Evolutionary conservation across 768 basidiomycete genomes (phyloP), one percentile per base, ranked within the genome.

Genomic region (Pleurotus cornucopiae): DNA sequence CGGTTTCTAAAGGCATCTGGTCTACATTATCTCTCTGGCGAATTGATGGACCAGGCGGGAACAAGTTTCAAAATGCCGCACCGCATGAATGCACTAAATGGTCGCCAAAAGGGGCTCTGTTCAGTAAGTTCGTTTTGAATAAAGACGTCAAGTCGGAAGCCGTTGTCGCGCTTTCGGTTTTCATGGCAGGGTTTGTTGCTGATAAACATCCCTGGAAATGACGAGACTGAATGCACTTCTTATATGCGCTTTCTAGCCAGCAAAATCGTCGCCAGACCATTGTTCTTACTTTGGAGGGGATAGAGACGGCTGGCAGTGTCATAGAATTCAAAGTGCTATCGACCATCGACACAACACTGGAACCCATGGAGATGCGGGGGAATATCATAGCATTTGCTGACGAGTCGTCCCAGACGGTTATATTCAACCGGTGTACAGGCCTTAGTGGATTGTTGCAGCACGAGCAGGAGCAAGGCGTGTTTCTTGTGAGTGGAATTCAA

Each of bases 1-100:
- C 80, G 5, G 73, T 83, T 6, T 83, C 82, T 3, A 80, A 79
- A 57, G 74, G 76, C 5, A 78, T 88, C 49, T 88, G 86, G 86
- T 81, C 82, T 40, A 70, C 73, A 14, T 61, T 88, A 46, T 71
- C 75, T 1, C 61, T 84, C 16, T 86, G 86, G 82, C 74, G 82
- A 54, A 61, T 81, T 20, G 58, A 54, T 25, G 58, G 62, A 6
- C 64, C 67, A 12, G 57, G 49, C 13, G 57, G 60, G 5, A 76
- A 71, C 60, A 57, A 71, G 9, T 76, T 73, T 12, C 30, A 12
- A 16, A 49, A n/a, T 25, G 14, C 14, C n/a, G 12, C 16, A n/a
- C 48, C 21, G 11, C 21, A 34, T 12, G 48, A 49, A 49, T n/a
- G 30, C 25, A 30, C 48, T 3, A 72, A 79, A 49, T 87, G 86